Evolutionary conservation across 2,329 filamentous ascomycete genomes (phyloP).

Genomic region (Fusarium humuli): DNA sequence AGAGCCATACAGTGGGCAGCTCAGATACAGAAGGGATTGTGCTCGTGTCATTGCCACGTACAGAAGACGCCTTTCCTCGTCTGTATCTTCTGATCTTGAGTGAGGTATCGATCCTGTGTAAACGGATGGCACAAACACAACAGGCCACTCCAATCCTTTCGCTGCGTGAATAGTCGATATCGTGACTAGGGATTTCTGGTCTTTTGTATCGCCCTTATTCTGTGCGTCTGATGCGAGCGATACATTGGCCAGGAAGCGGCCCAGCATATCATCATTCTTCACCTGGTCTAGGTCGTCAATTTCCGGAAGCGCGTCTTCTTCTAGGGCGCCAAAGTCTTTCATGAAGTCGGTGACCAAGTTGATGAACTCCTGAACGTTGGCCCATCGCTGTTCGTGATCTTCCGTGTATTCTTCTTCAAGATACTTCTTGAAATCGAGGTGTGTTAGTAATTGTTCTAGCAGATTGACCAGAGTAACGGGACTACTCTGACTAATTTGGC

Average conservation of each 20-base stretch:
- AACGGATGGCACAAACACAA: constrained; percentile 91
- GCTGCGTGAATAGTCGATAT: constrained; percentile 97
- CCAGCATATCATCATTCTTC: constrained; percentile 72
- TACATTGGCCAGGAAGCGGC: constrained; percentile 89
- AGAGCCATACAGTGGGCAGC: constrained; percentile 77
- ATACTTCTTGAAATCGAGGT: constrained; percentile 79
- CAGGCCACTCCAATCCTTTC: constrained; percentile 95
- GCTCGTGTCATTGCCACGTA: constrained; percentile 98
- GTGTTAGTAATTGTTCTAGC: constrained; percentile 67
- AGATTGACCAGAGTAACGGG: constrained; percentile 58
- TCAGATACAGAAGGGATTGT: constrained; percentile 86
- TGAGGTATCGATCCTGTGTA: constrained; percentile 94
- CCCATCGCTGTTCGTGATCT: constrained; percentile 83
- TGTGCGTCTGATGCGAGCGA: constrained; percentile 85
- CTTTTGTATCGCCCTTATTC: constrained; percentile 68
- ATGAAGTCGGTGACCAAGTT: constrained; percentile 80
- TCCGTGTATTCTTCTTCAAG: constrained; percentile 77
- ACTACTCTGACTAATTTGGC: constrained; percentile 45
- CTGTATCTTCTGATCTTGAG: constrained; percentile 82
- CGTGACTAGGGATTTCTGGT: constrained; percentile 75
- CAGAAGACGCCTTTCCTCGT: constrained; percentile 88
- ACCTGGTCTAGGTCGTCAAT: constrained; percentile 79
- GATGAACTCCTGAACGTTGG: constrained; percentile 90
- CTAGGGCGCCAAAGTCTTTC: constrained; percentile 55
- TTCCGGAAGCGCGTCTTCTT: constrained; percentile 70